Base-by-base conservation (phyloP, 2,329 filamentous ascomycete genomes). In the Exophiala lecanii-corni region DNA sequence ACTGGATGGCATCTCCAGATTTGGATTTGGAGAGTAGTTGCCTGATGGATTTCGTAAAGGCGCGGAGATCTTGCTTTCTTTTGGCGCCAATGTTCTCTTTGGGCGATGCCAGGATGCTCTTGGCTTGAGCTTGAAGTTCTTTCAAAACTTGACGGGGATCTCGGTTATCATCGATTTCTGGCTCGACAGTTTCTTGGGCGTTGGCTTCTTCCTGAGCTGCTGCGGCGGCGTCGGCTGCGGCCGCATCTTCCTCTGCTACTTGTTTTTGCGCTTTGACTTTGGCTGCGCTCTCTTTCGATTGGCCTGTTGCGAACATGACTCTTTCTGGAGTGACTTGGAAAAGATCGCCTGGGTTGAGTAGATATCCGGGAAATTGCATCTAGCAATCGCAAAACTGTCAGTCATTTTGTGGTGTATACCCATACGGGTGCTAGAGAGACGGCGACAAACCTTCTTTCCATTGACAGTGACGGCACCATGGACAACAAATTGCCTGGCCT, bases 391-490 rank as follows among this genome's bases (percentile, higher is more conserved):
- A n/a, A n/a, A n/a, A n/a, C n/a, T n/a, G n/a, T n/a, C n/a, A n/a
- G n/a, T n/a, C n/a, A n/a, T n/a, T n/a, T n/a, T n/a, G n/a, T n/a
- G n/a, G n/a, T n/a, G n/a, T n/a, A n/a, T n/a, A n/a, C n/a, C n/a
- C n/a, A n/a, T n/a, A n/a, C n/a, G n/a, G n/a, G n/a, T n/a, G n/a
- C n/a, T n/a, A n/a, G n/a, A n/a, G 5, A 38, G 19, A 26, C 25
- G 21, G 16, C 10, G 25, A 57, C 68, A 31, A 66, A 94, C 89
- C 80, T 89, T 89, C 69, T 94, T 89, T 51, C 92, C 92, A 70
- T 98, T 98, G 62, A 98, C 92, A 60, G 82, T 94, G 50, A 98
- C 92, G 47, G 81, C 81, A 19, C 92, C 92, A 66, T 98, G 92
- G 19, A 94, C 79, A 45, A 94, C 86, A 61, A 97, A 94, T 57